Percentiles rank a stretch among this genome's conserved stretches.
Evolutionary conservation across 441 rosid genomes (phyloP).

Genomic region (Euphorbia schlechtendalii): DNA sequence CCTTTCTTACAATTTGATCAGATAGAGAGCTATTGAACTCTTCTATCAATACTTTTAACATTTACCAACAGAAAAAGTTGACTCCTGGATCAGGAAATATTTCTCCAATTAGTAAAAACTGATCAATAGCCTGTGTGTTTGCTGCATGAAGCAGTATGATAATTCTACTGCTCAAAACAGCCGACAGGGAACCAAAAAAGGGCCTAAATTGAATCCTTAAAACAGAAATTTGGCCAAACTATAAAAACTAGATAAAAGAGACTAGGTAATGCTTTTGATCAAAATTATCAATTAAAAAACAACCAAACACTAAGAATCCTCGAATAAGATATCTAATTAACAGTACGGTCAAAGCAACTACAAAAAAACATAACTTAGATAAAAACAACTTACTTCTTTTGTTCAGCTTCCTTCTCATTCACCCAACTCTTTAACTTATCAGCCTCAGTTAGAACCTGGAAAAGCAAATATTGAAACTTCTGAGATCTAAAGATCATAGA

Average conservation of each 20-base stretch:
- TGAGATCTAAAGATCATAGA: constrained; percentile 1
- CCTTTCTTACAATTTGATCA: no score
- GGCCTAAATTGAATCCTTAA: neutral
- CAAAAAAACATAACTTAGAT: no score
- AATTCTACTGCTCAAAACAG: neutral
- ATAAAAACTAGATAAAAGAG: neutral
- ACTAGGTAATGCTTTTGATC: no score
- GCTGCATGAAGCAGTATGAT: neutral
- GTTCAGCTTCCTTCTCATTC: constrained; percentile 76
- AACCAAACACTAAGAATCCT: neutral
- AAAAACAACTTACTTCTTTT: constrained; percentile 48
- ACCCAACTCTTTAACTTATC: constrained; percentile 77
- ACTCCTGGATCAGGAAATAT: no score
- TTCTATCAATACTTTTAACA: no score
- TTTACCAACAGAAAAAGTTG: no score
- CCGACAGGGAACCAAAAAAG: neutral
- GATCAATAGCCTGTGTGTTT: neutral
- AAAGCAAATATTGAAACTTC: constrained; percentile 10
- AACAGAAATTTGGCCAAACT: neutral
- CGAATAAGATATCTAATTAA: neutral
- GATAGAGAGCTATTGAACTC: no score
- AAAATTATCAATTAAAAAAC: neutral
- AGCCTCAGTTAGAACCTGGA: constrained; percentile 53
- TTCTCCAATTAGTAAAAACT: no score
- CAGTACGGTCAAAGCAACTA: neutral